Evolutionary conservation across 176 grass and related monocot genomes (phyloP).

Genomic region (Ampelocalamus luodianensis): DNA sequence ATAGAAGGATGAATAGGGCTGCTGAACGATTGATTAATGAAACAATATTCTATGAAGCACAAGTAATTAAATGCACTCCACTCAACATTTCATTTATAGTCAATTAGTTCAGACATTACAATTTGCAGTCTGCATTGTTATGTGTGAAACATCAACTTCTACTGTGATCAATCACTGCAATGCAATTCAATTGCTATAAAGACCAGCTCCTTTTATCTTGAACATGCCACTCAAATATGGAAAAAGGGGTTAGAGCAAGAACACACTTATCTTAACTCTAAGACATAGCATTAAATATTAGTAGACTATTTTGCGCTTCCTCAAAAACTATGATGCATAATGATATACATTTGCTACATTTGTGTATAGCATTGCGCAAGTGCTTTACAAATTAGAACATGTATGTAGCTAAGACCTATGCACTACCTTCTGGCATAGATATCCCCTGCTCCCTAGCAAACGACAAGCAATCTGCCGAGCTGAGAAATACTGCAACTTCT

Average conservation of each 20-base stretch:
- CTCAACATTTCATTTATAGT: neutral
- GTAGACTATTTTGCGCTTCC: neutral
- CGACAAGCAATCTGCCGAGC: no score
- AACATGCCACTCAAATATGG: neutral
- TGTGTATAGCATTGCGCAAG: neutral
- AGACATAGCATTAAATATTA: no score
- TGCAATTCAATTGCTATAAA: neutral
- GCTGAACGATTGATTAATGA: constrained; percentile 18
- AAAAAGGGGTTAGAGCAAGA: neutral
- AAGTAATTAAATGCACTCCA: neutral
- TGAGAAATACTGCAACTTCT: constrained; percentile 44
- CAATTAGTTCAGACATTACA: neutral
- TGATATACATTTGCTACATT: neutral
- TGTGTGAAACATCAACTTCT: neutral
- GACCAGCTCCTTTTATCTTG: neutral
- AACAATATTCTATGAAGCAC: constrained; percentile 2
- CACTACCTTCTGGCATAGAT: constrained; percentile 85
- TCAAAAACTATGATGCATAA: neutral
- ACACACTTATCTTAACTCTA: neutral
- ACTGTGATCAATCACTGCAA: neutral
- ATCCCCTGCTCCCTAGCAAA: constrained; percentile 65
- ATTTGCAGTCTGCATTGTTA: neutral
- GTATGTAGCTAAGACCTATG: neutral
- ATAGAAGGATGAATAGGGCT: constrained; percentile 8
- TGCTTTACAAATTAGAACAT: neutral